A percentile compares a stretch with the other conserved stretches of the same genome.
Evolutionary conservation across 192 early-diverging fungal genomes (phyloP).

Genomic region (Coemansia sp.): DNA sequence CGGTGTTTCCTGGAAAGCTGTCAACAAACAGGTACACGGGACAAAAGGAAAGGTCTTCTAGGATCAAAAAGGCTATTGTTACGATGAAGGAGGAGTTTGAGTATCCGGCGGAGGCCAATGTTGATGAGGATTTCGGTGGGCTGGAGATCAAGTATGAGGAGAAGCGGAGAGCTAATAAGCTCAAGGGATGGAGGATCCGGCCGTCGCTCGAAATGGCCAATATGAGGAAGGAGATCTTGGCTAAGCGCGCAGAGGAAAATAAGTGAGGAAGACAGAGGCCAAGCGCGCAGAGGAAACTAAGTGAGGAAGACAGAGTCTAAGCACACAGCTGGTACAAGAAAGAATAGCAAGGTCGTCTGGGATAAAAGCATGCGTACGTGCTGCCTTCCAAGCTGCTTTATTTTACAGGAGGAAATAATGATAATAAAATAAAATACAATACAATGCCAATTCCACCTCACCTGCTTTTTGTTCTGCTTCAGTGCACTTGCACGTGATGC

Average conservation of each 20-base stretch:
- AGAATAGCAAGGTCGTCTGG: too few relatives aligned
- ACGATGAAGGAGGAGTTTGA: slow-evolving; percentile 64
- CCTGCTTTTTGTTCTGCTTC: too few relatives aligned
- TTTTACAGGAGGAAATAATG: not conserved
- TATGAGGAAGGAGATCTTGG: slow-evolving; percentile 11
- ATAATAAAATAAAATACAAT: not conserved
- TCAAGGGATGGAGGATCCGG: slow-evolving; percentile 48
- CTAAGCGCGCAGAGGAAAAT: too few relatives aligned
- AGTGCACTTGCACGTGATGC: too few relatives aligned
- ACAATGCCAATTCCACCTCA: too few relatives aligned
- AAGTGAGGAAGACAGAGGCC: not conserved
- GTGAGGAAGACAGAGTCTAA: not conserved
- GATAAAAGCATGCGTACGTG: too few relatives aligned
- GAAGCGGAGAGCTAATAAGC: slow-evolving; percentile 26
- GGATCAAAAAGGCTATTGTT: slow-evolving; percentile 67
- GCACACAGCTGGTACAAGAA: too few relatives aligned
- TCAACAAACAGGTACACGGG: slow-evolving; percentile 31
- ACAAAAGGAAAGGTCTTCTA: slow-evolving; percentile 27
- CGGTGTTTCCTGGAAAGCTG: slow-evolving; percentile 72
- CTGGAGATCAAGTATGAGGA: slow-evolving; percentile 18
- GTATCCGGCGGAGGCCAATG: slow-evolving; percentile 53
- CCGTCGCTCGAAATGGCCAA: slow-evolving; percentile 17
- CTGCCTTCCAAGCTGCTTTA: not conserved
- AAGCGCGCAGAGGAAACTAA: not conserved
- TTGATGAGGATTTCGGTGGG: slow-evolving; percentile 45